Conservation (phyloP, 371 early-diverging fungal genomes). For the Cokeromyces recurvatus region DNA sequence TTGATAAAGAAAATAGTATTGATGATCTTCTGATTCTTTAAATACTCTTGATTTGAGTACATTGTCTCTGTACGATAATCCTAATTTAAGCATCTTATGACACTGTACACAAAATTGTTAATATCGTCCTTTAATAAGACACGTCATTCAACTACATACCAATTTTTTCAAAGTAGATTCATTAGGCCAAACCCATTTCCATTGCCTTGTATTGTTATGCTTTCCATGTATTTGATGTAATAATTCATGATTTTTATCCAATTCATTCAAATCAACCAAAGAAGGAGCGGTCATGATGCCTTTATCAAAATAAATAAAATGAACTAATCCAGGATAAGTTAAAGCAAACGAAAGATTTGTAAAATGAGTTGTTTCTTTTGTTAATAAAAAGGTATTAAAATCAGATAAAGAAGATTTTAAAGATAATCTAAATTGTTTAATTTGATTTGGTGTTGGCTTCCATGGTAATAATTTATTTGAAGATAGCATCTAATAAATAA, state of each 20-base stretch:
- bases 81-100: constrained; percentile 13
- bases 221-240: constrained; percentile 25
- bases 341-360: constrained; percentile 38
- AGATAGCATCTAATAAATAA: not conserved
- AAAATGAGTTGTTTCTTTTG: constrained; percentile 44
- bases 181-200: constrained; percentile 28
- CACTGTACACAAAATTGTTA: constrained; percentile 2
- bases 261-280: constrained; percentile 31
- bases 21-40: constrained; percentile 10
- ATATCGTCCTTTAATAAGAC: not conserved
- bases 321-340: constrained; percentile 41
- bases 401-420: constrained; percentile 24
- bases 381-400: constrained; percentile 35
- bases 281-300: constrained; percentile 29
- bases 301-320: constrained; percentile 35
- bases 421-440: constrained; percentile 19
- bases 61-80: constrained; percentile 5
- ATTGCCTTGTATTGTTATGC: constrained; percentile 8
- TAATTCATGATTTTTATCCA: constrained; percentile 29
- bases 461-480: constrained; percentile 3
- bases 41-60: not conserved
- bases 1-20: constrained; percentile 22
- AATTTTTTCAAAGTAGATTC: constrained; percentile 14
- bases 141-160: constrained; percentile 17
- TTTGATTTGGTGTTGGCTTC: constrained; percentile 18